A percentile compares a stretch with the other conserved stretches of the same genome.
These are phyloP conservation scores for Wickerhamiella galacta DNA, from an alignment of 805 yeast species.

Conservation along the genomic window DNA sequence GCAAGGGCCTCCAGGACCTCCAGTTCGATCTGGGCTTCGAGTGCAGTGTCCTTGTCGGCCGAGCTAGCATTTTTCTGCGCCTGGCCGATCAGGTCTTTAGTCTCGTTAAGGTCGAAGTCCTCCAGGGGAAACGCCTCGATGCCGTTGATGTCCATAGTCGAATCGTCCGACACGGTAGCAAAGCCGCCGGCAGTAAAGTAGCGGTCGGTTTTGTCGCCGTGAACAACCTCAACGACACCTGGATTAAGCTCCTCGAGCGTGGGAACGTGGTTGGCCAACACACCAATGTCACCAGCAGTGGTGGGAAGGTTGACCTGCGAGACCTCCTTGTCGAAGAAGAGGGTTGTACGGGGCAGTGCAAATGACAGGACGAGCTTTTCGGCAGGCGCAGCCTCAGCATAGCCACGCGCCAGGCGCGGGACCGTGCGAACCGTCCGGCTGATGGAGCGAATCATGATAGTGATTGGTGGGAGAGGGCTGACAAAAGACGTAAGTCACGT, in stretches of 20 bases:
- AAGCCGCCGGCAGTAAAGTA: conserved; percentile 92
- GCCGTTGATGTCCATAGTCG: conserved; percentile 76
- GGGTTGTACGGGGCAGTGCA: conserved; percentile 56
- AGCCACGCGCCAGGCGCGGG: conserved; percentile 27
- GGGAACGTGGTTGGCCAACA: conserved; percentile 95
- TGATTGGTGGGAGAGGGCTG: conserved; percentile 5
- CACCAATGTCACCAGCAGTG: conserved; percentile 89
- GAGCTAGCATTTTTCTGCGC: conserved; percentile 84
- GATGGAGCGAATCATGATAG: conserved; percentile 9
- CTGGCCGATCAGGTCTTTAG: conserved; percentile 69
- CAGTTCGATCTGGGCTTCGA: conserved; percentile 88
- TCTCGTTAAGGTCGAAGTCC: conserved; percentile 60
- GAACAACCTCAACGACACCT: conserved; percentile 85
- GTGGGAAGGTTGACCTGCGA: conserved; percentile 91
- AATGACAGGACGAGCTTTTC: conserved; percentile 74
- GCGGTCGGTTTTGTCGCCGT: conserved; percentile 56
- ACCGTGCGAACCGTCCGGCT: conserved; percentile 15
- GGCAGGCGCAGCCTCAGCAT: conserved; percentile 67
- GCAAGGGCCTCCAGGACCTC: conserved; percentile 92
- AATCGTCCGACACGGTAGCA: conserved; percentile 91
- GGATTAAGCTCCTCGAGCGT: conserved; percentile 91
- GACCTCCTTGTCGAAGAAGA: conserved; percentile 18
- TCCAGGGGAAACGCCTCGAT: conserved; percentile 90
- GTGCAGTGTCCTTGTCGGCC: conserved; percentile 70
- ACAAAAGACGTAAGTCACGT: too few relatives aligned